Conservation (phyloP, 306 rosid genomes). For the Alnus glutinosa region DNA sequence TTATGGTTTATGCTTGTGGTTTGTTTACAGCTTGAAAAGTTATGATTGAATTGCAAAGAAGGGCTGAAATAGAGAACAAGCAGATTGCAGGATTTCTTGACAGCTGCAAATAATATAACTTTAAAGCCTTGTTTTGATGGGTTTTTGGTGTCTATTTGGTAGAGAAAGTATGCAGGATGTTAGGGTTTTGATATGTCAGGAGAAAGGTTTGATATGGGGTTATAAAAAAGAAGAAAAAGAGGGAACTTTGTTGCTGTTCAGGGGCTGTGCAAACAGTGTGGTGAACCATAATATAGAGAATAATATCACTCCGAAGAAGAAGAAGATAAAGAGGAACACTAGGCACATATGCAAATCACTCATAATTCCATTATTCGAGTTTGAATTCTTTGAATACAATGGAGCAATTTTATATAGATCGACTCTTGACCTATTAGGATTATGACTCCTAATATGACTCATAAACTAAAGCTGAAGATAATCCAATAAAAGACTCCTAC, state of each 20-base stretch:
- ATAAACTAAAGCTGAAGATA: neutral
- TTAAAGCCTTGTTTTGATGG: neutral
- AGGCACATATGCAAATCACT: neutral
- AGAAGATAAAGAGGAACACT: too few relatives aligned
- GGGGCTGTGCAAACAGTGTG: too few relatives aligned
- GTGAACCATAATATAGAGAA: too few relatives aligned
- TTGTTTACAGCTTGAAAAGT: neutral
- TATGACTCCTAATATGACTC: neutral
- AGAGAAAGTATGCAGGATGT: too few relatives aligned
- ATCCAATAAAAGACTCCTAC: neutral
- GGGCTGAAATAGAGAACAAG: neutral
- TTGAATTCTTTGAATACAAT: neutral
- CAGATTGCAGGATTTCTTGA: neutral
- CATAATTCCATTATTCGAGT: neutral
- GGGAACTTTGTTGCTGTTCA: too few relatives aligned
- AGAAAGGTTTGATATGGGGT: too few relatives aligned
- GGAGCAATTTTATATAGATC: neutral
- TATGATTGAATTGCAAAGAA: neutral
- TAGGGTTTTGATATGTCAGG: too few relatives aligned
- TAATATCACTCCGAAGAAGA: too few relatives aligned
- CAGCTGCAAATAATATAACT: neutral
- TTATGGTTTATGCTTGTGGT: neutral
- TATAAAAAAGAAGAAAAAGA: too few relatives aligned
- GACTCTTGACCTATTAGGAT: neutral
- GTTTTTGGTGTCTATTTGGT: too few relatives aligned